Conservation (phyloP, 352 stramenopile species). For the Globisporangium cystogenes region DNA sequence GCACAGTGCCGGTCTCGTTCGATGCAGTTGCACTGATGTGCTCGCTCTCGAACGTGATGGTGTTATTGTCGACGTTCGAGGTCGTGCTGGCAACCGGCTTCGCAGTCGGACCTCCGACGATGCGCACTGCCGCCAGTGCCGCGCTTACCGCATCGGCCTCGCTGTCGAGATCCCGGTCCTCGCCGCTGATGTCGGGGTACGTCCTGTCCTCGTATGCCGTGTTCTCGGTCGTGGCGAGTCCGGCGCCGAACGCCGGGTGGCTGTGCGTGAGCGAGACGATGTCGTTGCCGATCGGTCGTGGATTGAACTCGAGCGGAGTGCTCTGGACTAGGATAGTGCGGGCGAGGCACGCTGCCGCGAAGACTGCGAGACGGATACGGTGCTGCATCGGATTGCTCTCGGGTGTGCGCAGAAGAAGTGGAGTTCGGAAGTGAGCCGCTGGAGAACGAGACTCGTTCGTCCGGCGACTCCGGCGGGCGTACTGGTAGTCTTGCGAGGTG, state of each 20-base stretch:
- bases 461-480: too few relatives aligned
- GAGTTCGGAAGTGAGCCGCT: neutral
- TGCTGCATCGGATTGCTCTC: neutral
- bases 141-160: neutral
- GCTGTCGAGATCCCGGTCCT: neutral
- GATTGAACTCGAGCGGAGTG: conserved; percentile 16
- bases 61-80: neutral
- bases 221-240: conserved; percentile 8
- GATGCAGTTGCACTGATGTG: neutral
- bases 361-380: neutral
- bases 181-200: neutral
- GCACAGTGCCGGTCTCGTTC: neutral
- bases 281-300: conserved; percentile 12
- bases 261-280: conserved; percentile 22
- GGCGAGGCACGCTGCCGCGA: neutral
- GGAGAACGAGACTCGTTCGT: neutral
- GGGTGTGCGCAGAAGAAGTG: neutral
- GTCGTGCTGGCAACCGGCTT: neutral
- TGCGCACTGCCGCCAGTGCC: neutral
- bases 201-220: neutral
- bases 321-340: neutral
- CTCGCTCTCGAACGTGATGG: neutral
- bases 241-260: conserved; percentile 32
- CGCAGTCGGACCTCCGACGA: neutral
- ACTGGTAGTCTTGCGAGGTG: too few relatives aligned